A percentile compares a stretch with the other conserved stretches of the same genome.
These are phyloP conservation scores for Aspergillus pseudotamarii DNA, from an alignment of 2,329 filamentous ascomycete genomes.

Conservation along the genomic window DNA sequence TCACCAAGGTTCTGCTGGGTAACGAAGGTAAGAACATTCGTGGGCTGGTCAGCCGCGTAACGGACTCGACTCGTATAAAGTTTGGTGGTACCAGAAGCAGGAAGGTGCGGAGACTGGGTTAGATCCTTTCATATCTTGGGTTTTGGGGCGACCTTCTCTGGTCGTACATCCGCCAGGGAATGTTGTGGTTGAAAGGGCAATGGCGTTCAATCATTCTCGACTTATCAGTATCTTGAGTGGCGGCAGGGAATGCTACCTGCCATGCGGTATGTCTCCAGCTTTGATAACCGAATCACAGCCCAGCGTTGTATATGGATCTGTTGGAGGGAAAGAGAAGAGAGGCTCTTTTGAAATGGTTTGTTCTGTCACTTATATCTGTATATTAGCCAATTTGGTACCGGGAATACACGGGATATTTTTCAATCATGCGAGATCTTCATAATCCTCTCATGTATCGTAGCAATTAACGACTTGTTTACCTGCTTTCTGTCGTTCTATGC, in stretches of 20 bases:
- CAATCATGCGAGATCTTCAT: not conserved
- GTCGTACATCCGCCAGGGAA: not conserved
- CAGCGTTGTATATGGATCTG: conserved; percentile 7
- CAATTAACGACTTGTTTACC: not conserved
- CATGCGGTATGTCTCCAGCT: not conserved
- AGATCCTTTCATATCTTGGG: conserved; percentile 13
- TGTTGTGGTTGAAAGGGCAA: not conserved
- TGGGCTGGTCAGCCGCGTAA: conserved; percentile 74
- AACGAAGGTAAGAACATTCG: conserved; percentile 78
- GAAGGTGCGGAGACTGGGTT: conserved; percentile 79
- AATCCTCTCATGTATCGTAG: not conserved
- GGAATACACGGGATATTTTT: conserved; percentile 11
- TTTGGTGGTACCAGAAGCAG: conserved; percentile 91
- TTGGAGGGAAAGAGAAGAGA: not conserved
- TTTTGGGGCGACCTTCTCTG: not conserved
- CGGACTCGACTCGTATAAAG: conserved; percentile 87
- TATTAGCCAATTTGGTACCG: conserved; percentile 14
- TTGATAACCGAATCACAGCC: not conserved
- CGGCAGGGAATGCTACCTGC: not conserved
- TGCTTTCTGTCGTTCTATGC: not conserved
- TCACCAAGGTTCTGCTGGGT: conserved; percentile 85
- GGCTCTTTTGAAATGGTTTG: conserved; percentile 4
- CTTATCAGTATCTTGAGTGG: not conserved
- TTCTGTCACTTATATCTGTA: conserved; percentile 27
- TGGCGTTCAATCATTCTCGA: not conserved